These are phyloP conservation scores for Cunninghamia lanceolata DNA, from an alignment of 75 land plant species.

Conservation along the genomic window DNA sequence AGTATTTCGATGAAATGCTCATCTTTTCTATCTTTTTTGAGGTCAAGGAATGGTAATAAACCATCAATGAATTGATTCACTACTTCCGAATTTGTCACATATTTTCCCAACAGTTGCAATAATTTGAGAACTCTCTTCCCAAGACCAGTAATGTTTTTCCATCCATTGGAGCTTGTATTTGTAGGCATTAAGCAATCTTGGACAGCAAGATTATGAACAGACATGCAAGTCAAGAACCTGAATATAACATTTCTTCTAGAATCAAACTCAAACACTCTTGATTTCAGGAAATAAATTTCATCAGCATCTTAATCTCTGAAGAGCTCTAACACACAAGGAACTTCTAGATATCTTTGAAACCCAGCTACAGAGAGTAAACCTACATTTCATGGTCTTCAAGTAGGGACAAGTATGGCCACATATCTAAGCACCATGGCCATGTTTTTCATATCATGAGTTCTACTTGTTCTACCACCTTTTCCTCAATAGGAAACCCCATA, in stretches of 20 bases:
- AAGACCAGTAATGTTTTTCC: slow-evolving; percentile 24
- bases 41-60: slow-evolving; percentile 58
- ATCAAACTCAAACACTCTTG: not conserved
- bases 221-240: not conserved
- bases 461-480: no score
- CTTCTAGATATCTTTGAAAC: not conserved
- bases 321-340: not conserved
- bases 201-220: not conserved
- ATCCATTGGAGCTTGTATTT: no score
- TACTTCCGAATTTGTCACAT: slow-evolving; percentile 33
- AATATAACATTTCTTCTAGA: not conserved
- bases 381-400: no score
- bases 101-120: slow-evolving; percentile 48
- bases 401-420: no score
- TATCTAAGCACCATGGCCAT: slow-evolving; percentile 78
- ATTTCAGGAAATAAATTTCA: not conserved
- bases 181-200: not conserved
- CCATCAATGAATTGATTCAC: slow-evolving; percentile 63
- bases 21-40: slow-evolving; percentile 32
- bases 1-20: slow-evolving; percentile 54
- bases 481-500: no score
- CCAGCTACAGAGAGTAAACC: not conserved
- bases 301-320: no score
- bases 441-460: no score
- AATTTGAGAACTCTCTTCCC: slow-evolving; percentile 50